Base-by-base conservation (phyloP, 495 filamentous ascomycete genomes). In the Amphirosellinia nigrospora region DNA sequence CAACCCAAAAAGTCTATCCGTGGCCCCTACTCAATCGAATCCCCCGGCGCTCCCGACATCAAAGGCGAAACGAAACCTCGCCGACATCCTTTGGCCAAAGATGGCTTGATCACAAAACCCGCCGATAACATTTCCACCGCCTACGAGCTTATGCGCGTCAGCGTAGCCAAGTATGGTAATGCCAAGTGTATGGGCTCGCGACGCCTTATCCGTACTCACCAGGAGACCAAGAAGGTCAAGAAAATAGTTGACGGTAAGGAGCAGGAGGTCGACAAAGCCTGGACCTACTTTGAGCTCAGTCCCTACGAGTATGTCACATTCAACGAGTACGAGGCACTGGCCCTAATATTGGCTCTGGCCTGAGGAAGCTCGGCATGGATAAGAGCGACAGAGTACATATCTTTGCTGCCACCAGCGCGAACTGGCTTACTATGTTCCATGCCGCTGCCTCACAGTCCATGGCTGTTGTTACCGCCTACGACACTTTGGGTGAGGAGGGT, bases 201-300 rank as follows among this genome's bases (percentile, higher is more conserved):
- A 68, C 89, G 89, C 77, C 84, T 98, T 65, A 83, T 99, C 79
- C 89, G 92, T 77, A 92, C 89, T 8, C 96, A 99, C 79, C 85
- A 90, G 65, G 96, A 99, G 83, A 92, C 89, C 72, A 98, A 97
- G 87, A 97, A 96, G 87, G 83, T 99, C 76, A 98, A 97, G 90
- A 99, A 97, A 87, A 85, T 94, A 69, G 86, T 98, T 21, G 94
- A 99, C 79, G 96, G 96, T 50, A 87, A 92, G 73, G 93, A 97
- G 82, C 80, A 86, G 74, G 91, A 97, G 83, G 90, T 97, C 28
- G 92, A 97, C 78, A 99, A 99, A 90, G 87, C 93, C 70, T 99
- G 96, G 96, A 91, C 89, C 60, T 99, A 93, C 82, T 98, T 94
- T 80, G 96, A 99, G 83, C 89, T 96, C 78, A 92, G 93, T 77